Evolutionary conservation across 2,329 filamentous ascomycete genomes (phyloP).

Genomic region (Dactylellina parvicollis): DNA sequence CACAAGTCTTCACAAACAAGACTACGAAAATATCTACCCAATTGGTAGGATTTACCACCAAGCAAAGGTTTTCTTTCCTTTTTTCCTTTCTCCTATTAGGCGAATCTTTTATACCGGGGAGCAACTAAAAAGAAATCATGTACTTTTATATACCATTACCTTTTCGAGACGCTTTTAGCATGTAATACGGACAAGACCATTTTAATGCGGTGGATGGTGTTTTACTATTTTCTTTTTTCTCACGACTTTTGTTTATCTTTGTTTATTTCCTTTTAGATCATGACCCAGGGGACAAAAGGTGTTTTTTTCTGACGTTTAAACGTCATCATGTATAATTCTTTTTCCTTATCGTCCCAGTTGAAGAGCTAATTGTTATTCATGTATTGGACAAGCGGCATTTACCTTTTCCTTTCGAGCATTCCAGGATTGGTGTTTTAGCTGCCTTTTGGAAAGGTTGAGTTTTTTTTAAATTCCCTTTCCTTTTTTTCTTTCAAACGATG

Average conservation of each 20-base stretch:
- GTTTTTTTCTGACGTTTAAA: slow-evolving; percentile 28
- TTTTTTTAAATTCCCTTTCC: slow-evolving; percentile 8
- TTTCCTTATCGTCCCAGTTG: not conserved
- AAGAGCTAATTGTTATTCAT: no score
- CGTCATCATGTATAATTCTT: slow-evolving; percentile 9
- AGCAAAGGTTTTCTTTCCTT: not conserved
- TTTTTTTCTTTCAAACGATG: slow-evolving; percentile 8
- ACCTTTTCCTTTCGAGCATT: slow-evolving; percentile 41
- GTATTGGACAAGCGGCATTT: slow-evolving; percentile 35
- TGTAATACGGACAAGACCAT: slow-evolving; percentile 32
- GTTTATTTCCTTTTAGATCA: slow-evolving; percentile 35
- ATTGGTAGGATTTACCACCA: slow-evolving; percentile 22
- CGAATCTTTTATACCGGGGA: slow-evolving; percentile 23
- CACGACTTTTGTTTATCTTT: slow-evolving; percentile 5
- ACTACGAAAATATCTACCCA: not conserved
- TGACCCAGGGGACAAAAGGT: slow-evolving; percentile 35
- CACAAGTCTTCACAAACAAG: slow-evolving; percentile 2
- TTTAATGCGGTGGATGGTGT: slow-evolving; percentile 38
- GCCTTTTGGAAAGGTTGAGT: slow-evolving; percentile 13
- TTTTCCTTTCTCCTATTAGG: slow-evolving; percentile 2
- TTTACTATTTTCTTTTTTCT: slow-evolving; percentile 1
- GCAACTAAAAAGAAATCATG: slow-evolving; percentile 35
- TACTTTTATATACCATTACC: slow-evolving; percentile 44
- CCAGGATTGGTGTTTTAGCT: slow-evolving; percentile 38
- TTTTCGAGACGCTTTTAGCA: slow-evolving; percentile 21